Evolutionary conservation across 345 rosid species (phyloP).

Genomic region (Populus simonii): DNA sequence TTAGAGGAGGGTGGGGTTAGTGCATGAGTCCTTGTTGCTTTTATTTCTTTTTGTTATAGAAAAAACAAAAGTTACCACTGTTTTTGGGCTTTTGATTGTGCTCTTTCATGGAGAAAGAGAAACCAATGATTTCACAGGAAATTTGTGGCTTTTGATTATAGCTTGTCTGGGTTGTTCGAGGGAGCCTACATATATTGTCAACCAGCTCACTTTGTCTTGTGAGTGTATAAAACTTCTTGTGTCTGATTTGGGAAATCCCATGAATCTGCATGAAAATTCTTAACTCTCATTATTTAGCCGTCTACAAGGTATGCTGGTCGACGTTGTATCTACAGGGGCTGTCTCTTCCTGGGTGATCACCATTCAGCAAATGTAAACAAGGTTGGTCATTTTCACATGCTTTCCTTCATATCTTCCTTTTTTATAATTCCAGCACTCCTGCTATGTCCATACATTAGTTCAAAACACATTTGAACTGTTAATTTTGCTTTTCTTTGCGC

Average conservation of each 20-base stretch:
- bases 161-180: constrained; percentile 11
- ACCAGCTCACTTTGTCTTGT: constrained; percentile 22
- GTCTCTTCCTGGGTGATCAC: constrained; percentile 12
- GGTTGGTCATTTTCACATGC: constrained; percentile 29
- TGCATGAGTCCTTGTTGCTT: constrained; percentile 26
- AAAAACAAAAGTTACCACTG: constrained; percentile 22
- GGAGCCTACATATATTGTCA: constrained; percentile 19
- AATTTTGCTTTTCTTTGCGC: neutral
- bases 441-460: neutral
- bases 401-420: constrained; percentile 5
- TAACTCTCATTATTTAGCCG: constrained; percentile 9
- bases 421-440: neutral
- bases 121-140: constrained; percentile 40
- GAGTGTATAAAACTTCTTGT: constrained; percentile 11
- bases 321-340: neutral
- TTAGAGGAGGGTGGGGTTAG: constrained; percentile 14
- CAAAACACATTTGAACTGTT: neutral
- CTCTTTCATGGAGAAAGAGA: constrained; percentile 36
- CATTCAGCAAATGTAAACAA: constrained; percentile 14
- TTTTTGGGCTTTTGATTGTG: constrained; percentile 30
- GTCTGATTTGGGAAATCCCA: constrained; percentile 15
- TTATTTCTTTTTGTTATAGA: constrained; percentile 30
- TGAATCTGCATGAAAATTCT: constrained; percentile 15
- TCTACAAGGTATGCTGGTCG: constrained; percentile 11
- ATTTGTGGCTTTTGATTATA: constrained; percentile 23